Evolutionary conservation across 306 rosid species (phyloP).

Genomic region (Macrotyloma uniflorum): DNA sequence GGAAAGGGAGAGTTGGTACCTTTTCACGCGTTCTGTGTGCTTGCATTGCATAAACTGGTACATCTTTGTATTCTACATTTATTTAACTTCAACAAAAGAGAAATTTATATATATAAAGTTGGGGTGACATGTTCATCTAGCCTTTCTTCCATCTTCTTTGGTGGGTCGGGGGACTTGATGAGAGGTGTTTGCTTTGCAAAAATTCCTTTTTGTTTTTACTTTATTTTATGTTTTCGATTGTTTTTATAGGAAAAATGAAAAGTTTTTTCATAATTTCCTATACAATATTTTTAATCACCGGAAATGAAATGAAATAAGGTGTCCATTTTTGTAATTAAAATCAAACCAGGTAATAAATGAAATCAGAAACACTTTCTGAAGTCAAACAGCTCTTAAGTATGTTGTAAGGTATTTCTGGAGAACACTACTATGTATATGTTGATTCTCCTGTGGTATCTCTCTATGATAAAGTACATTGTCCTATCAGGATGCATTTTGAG

Average conservation of each 20-base stretch:
- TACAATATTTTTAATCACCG: neutral
- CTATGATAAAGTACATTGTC: conserved; percentile 39
- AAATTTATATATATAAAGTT: neutral
- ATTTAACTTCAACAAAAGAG: neutral
- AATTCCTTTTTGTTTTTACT: neutral
- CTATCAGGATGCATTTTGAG: conserved; percentile 76
- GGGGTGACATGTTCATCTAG: neutral
- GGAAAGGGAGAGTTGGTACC: conserved; percentile 14
- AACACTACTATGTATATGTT: conserved; percentile 12
- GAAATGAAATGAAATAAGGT: neutral
- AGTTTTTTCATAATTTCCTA: neutral
- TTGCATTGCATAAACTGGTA: neutral
- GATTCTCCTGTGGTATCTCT: conserved; percentile 31
- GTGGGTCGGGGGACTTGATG: neutral
- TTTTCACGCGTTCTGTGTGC: conserved; percentile 12
- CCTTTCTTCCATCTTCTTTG: neutral
- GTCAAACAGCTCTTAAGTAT: neutral
- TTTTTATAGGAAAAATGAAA: neutral
- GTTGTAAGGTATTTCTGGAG: conserved; percentile 13
- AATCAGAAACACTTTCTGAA: neutral
- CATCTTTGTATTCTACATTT: conserved; percentile 13
- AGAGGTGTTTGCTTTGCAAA: neutral
- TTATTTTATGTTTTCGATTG: neutral
- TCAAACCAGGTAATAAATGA: neutral
- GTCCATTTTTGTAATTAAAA: neutral